These are phyloP conservation scores for Microsporum ferrugineum DNA, from an alignment of 2,329 filamentous ascomycete species.

Conservation along the genomic window DNA sequence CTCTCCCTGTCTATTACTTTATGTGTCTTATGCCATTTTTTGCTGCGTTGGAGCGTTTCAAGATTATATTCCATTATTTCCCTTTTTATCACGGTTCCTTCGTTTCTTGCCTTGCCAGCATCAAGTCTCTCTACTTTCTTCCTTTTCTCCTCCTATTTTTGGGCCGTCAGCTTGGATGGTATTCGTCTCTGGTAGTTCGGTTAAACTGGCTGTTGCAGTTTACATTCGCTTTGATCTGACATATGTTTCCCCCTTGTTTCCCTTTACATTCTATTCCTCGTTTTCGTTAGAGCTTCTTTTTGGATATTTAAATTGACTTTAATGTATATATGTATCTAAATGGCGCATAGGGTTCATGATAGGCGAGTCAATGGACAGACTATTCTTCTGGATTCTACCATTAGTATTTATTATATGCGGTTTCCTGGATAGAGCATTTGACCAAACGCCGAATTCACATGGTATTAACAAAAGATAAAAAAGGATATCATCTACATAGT, in stretches of 20 bases:
- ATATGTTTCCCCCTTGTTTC: not conserved
- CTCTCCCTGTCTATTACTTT: not conserved
- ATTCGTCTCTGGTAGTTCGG: not conserved
- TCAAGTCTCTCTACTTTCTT: not conserved
- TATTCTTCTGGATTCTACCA: not conserved
- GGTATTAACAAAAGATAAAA: not conserved
- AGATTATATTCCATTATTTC: not conserved
- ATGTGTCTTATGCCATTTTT: not conserved
- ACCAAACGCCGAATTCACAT: not conserved
- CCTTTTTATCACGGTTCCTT: not conserved
- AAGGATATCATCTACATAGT: not conserved
- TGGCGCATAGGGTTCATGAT: not conserved
- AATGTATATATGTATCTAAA: constrained; percentile 11
- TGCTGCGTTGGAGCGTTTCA: constrained; percentile 1
- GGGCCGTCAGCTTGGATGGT: not conserved
- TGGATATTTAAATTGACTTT: constrained; percentile 1
- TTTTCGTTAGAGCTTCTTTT: not conserved
- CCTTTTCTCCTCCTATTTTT: not conserved
- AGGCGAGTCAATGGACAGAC: not conserved
- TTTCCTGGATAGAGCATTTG: not conserved
- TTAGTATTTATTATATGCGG: not conserved
- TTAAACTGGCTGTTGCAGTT: not conserved
- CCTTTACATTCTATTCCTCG: not conserved
- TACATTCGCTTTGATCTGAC: not conserved
- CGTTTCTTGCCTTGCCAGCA: not conserved